Base-by-base conservation (phyloP, 768 basidiomycete genomes). In the Xerocomus potaroensis region DNA sequence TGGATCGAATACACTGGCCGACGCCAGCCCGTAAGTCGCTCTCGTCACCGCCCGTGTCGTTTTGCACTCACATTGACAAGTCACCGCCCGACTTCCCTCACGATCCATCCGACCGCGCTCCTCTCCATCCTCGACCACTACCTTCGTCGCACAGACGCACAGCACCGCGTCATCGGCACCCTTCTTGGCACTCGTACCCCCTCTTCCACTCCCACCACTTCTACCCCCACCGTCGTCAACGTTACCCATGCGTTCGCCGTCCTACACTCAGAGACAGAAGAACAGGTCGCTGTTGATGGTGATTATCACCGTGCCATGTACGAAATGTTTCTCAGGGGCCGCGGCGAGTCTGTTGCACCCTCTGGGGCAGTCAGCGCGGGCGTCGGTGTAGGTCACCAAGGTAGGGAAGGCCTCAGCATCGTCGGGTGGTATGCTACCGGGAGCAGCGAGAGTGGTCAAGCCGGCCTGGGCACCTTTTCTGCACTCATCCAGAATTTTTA, bases 401-500 rank as follows among this genome's bases (percentile, higher is more conserved):
- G 52, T 35, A 65, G 29, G 41, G 83, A 87, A 23, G 86, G 84
- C 62, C 91, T 95, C 65, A 80, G 83, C 41, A 92, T 97, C 55
- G 91, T 98, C 33, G 95, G 95, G 55, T 98, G 95, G 95, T 96
- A 60, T 51, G 62, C 58, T 10, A 96, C 95, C 1, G 89, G 90
- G 48, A 85, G 89, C 81, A 54, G 50, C 43, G 63, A 63, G 50
- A 36, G 48, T 84, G 53, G 51, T n/a, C 54, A 50, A 38, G 50
- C 36, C 3, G 53, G 60, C 27, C 77, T 97, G 47, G 94, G 94
- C 70, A 91, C 90, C 7, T 94, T 92, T 71, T 94, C 94, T 22
- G 92, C 95, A 10, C 79, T 98, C 56, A 94, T 98, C 62, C 95
- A 97, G 76, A 92, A 94, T 69, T 96, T 96, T 72, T 98, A 96